A percentile compares a stretch with the other conserved stretches of the same genome.
These are phyloP conservation scores for Aurinia saxatilis DNA, from an alignment of 345 rosid species.

Conservation along the genomic window DNA sequence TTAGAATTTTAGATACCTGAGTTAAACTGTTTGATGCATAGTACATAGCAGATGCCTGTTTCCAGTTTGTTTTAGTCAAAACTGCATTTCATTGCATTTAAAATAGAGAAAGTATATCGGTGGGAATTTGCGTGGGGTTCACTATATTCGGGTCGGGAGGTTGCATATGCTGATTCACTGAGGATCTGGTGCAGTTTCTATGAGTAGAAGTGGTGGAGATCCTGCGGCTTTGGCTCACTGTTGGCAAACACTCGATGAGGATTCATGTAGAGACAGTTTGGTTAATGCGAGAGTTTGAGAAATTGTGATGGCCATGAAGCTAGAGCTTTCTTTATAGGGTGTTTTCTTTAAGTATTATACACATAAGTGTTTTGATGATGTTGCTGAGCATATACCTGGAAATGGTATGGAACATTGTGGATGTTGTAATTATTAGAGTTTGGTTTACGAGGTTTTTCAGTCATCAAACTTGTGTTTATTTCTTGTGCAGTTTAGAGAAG, in stretches of 20 bases:
- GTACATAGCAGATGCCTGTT: too few species aligned
- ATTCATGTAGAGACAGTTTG: slow-evolving; percentile 48
- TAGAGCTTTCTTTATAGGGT: slow-evolving; percentile 56
- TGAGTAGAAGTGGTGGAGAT: slow-evolving; percentile 29
- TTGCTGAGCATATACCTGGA: neutral
- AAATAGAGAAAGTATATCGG: too few species aligned
- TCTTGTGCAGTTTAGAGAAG: slow-evolving; percentile 10
- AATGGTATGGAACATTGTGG: slow-evolving; percentile 20
- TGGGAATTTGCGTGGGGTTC: too few species aligned
- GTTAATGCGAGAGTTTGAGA: slow-evolving; percentile 32
- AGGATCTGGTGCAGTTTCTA: slow-evolving; percentile 37
- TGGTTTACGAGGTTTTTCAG: neutral
- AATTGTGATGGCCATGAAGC: slow-evolving; percentile 47
- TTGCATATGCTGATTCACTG: too few species aligned
- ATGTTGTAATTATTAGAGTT: neutral
- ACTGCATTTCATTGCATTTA: too few species aligned
- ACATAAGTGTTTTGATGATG: slow-evolving; percentile 31
- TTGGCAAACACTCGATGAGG: slow-evolving; percentile 40
- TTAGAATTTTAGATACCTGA: too few species aligned
- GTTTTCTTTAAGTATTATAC: slow-evolving; percentile 54
- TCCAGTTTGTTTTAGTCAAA: too few species aligned
- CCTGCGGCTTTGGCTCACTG: slow-evolving; percentile 73
- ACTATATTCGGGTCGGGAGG: too few species aligned
- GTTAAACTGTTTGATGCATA: too few species aligned
- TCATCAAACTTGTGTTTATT: too few species aligned